Conservation (phyloP, 2,329 filamentous ascomycete species). For the Lithohypha guttulata region DNA sequence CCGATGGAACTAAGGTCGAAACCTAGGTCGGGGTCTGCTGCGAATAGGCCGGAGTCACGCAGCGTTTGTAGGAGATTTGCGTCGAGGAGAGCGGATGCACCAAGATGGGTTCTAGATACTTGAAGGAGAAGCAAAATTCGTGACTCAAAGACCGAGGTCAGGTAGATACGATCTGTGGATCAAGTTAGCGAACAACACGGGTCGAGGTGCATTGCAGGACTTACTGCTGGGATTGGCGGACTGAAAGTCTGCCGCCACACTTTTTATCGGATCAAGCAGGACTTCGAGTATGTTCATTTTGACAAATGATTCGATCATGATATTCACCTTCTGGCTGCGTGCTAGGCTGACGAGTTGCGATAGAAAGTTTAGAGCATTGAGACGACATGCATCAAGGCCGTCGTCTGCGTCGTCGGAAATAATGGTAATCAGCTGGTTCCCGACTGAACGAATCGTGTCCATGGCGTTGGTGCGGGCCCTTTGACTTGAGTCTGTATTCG, state of each 20-base stretch:
- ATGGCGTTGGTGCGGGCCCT: slow-evolving; percentile 42
- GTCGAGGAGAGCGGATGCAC: slow-evolving; percentile 77
- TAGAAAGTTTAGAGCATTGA: slow-evolving; percentile 77
- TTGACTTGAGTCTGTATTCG: slow-evolving; percentile 36
- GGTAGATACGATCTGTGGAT: slow-evolving; percentile 31
- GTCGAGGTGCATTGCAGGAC: slow-evolving; percentile 14
- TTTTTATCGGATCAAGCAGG: slow-evolving; percentile 75
- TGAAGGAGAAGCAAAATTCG: slow-evolving; percentile 73
- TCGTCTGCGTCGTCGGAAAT: slow-evolving; percentile 89
- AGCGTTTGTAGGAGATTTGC: slow-evolving; percentile 76
- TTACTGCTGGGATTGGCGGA: slow-evolving; percentile 47
- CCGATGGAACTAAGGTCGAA: slow-evolving; percentile 34
- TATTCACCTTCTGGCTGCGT: slow-evolving; percentile 57
- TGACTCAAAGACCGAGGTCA: slow-evolving; percentile 56
- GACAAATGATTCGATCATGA: slow-evolving; percentile 68
- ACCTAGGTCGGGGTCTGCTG: slow-evolving; percentile 84
- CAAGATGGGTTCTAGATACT: slow-evolving; percentile 71
- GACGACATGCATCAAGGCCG: slow-evolving; percentile 68
- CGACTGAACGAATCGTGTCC: slow-evolving; percentile 66
- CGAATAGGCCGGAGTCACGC: slow-evolving; percentile 73
- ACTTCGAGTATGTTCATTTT: slow-evolving; percentile 85
- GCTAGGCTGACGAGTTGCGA: slow-evolving; percentile 65
- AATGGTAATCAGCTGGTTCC: slow-evolving; percentile 71
- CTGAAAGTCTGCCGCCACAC: slow-evolving; percentile 62
- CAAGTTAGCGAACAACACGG: not conserved